Percentiles rank a stretch among this genome's conserved stretches.
Evolutionary conservation across 1,284 basidiomycete species (phyloP).

Genomic region (Pyrrhoderma noxium): DNA sequence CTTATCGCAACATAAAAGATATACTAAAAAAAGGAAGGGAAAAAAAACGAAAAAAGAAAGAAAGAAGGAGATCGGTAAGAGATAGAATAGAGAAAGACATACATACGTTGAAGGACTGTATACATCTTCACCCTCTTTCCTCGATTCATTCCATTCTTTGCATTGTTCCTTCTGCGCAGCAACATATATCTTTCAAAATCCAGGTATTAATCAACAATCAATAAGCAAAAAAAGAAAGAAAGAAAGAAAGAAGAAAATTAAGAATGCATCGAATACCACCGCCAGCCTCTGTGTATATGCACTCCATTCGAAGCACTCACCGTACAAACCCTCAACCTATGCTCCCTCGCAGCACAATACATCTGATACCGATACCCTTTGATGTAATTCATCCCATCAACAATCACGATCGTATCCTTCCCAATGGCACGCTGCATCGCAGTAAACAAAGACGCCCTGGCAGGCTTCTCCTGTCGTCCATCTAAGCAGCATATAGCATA

Average conservation of each 20-base stretch:
- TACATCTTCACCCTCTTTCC: constrained; percentile 35
- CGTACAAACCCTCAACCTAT: constrained; percentile 80
- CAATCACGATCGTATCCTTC: constrained; percentile 73
- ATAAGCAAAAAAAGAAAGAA: no score
- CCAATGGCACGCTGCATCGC: constrained; percentile 73
- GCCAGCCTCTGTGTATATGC: no score
- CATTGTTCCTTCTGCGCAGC: constrained; percentile 77
- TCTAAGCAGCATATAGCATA: constrained; percentile 44
- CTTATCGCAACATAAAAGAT: no score
- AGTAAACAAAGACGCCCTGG: constrained; percentile 82
- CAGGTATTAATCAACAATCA: not conserved
- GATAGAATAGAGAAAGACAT: not conserved
- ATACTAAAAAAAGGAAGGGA: no score
- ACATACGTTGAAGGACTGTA: constrained; percentile 72
- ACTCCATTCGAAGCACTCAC: no score
- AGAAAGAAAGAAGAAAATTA: no score
- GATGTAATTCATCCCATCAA: constrained; percentile 94
- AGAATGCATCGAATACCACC: no score
- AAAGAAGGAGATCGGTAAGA: not conserved
- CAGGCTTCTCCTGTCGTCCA: constrained; percentile 81
- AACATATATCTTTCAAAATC: constrained; percentile 56
- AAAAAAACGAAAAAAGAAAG: no score
- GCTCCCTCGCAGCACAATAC: constrained; percentile 91
- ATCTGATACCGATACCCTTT: constrained; percentile 97
- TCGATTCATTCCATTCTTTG: constrained; percentile 63